Percentiles rank a stretch among this genome's conserved stretches.
These are phyloP conservation scores for Verticillium alfalfae DNA, from an alignment of 2,329 filamentous ascomycete genomes.

Conservation along the genomic window DNA sequence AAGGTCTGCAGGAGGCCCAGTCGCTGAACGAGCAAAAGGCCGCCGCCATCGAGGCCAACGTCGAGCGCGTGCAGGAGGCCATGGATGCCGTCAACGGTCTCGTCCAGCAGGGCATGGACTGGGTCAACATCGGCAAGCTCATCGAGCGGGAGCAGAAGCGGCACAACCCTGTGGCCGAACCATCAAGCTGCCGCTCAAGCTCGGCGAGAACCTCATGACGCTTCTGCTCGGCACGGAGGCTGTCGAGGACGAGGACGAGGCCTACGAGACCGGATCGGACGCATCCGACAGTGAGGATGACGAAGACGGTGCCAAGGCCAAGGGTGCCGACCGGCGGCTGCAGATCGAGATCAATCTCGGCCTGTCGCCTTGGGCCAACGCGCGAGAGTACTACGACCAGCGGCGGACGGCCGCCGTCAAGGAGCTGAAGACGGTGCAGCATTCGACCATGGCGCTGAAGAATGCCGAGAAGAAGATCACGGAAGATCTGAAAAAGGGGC, in stretches of 20 bases:
- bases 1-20: constrained; percentile 76
- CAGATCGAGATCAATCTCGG: constrained; percentile 80
- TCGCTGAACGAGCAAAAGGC: constrained; percentile 82
- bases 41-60: constrained; percentile 82
- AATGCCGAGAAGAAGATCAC: constrained; percentile 85
- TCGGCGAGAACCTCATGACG: constrained; percentile 86
- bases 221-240: constrained; percentile 68
- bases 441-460: constrained; percentile 78
- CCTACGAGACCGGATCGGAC: constrained; percentile 62
- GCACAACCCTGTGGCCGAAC: constrained; percentile 81
- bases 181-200: constrained; percentile 80
- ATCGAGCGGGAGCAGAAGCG: constrained; percentile 81
- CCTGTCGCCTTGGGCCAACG: constrained; percentile 82
- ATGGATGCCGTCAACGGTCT: constrained; percentile 88
- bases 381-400: constrained; percentile 86
- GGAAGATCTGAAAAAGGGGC: constrained; percentile 75
- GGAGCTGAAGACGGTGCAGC: constrained; percentile 77
- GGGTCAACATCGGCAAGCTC: constrained; percentile 83
- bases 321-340: constrained; percentile 48
- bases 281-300: constrained; percentile 49
- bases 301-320: constrained; percentile 21
- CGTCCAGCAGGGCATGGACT: constrained; percentile 94
- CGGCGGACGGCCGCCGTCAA: constrained; percentile 80
- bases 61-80: constrained; percentile 86
- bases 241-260: constrained; percentile 54